Conservation (phyloP, 495 filamentous ascomycete species). For the Hypomontagnella submonticulosa region DNA sequence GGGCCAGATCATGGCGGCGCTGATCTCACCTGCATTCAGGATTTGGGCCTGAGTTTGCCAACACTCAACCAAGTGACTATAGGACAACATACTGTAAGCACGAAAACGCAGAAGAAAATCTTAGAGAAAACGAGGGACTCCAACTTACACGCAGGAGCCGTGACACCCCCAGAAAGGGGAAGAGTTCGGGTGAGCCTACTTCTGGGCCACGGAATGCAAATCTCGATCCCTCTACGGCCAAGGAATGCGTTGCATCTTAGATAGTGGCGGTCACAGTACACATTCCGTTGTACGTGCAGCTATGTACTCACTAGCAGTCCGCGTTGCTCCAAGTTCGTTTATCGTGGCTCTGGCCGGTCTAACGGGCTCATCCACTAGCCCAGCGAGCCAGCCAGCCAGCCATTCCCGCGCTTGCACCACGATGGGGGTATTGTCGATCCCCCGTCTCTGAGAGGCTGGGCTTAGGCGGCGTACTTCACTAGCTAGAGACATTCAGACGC, state of each 20-base stretch:
- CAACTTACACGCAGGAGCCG: background rate
- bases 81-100: background rate
- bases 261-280: slow-evolving; percentile 28
- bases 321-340: slow-evolving; percentile 31
- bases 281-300: slow-evolving; percentile 6
- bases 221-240: slow-evolving; percentile 36
- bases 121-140: slow-evolving; percentile 1
- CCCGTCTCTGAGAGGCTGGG: slow-evolving; percentile 24
- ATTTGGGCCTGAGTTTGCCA: no score
- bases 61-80: background rate
- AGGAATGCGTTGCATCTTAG: slow-evolving; percentile 37
- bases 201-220: slow-evolving; percentile 11
- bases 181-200: slow-evolving; percentile 15
- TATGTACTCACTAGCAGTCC: slow-evolving; percentile 25
- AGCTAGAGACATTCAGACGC: slow-evolving; percentile 25
- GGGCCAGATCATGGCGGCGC: no score
- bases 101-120: slow-evolving; percentile 8
- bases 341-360: slow-evolving; percentile 18
- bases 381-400: slow-evolving; percentile 28
- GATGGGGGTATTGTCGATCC: slow-evolving; percentile 29
- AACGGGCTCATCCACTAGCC: slow-evolving; percentile 11
- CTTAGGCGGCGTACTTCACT: slow-evolving; percentile 14
- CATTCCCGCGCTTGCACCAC: slow-evolving; percentile 33
- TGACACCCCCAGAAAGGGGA: background rate
- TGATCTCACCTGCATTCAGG: no score